Percentiles rank a stretch among this genome's conserved stretches.
These are phyloP conservation scores for Priceomyces medius DNA, from an alignment of 805 yeast species.

Conservation along the genomic window DNA sequence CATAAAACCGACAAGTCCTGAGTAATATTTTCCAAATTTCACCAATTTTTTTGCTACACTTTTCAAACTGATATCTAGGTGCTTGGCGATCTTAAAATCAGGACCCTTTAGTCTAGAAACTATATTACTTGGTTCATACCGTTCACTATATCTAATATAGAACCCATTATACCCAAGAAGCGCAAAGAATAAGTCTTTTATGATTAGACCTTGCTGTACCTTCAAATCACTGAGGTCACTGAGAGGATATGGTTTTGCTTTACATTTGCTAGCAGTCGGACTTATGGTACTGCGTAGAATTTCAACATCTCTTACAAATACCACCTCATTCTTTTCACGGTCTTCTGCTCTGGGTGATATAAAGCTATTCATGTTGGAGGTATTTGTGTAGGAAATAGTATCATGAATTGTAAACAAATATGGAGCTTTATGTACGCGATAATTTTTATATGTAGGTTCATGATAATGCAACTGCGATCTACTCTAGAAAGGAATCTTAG, in stretches of 20 bases:
- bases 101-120: constrained; percentile 61
- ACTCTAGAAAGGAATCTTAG: no score
- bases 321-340: constrained; percentile 17
- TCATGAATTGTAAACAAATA: neutral
- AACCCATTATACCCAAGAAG: constrained; percentile 75
- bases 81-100: constrained; percentile 68
- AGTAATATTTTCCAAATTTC: constrained; percentile 61
- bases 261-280: neutral
- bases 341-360: constrained; percentile 11
- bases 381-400: neutral
- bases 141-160: constrained; percentile 66
- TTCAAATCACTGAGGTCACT: constrained; percentile 46
- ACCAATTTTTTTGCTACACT: constrained; percentile 63
- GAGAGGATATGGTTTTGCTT: constrained; percentile 39
- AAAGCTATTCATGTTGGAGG: constrained; percentile 11
- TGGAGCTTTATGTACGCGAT: constrained; percentile 1
- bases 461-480: no score
- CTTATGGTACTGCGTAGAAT: constrained; percentile 8
- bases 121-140: constrained; percentile 47
- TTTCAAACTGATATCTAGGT: constrained; percentile 70
- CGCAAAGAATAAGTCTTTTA: constrained; percentile 67
- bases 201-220: constrained; percentile 70
- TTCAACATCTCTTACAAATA: constrained; percentile 15
- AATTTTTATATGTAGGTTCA: neutral
- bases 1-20: constrained; percentile 57